Evolutionary conservation across 192 early-diverging fungal genomes (phyloP).

Genomic region (Funneliformis mosseae): DNA sequence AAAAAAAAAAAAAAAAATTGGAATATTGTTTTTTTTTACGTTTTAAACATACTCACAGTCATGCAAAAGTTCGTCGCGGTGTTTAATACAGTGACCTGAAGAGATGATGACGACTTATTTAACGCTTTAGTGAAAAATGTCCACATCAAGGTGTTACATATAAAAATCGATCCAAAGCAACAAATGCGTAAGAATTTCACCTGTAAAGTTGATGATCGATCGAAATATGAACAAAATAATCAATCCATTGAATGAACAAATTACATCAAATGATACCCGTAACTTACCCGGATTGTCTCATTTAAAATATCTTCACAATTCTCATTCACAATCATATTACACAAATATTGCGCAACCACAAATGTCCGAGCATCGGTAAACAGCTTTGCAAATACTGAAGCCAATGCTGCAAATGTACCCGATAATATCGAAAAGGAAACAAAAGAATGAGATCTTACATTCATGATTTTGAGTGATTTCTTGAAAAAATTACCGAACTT

Average conservation of each 20-base stretch:
- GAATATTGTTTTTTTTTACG: not conserved
- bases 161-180: constrained; percentile 63
- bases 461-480: not conserved
- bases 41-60: constrained; percentile 47
- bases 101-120: constrained; percentile 69
- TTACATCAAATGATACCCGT: not conserved
- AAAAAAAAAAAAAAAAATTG: not conserved
- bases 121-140: constrained; percentile 83
- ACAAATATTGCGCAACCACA: constrained; percentile 39
- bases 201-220: constrained; percentile 23
- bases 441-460: constrained; percentile 23
- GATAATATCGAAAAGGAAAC: constrained; percentile 57
- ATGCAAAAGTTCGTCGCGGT: constrained; percentile 76
- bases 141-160: constrained; percentile 88
- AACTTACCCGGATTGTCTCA: not conserved
- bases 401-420: constrained; percentile 73
- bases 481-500: too few species aligned
- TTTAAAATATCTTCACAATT: not conserved
- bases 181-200: constrained; percentile 46
- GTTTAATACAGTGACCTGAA: constrained; percentile 77
- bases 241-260: not conserved
- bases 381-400: constrained; percentile 83
- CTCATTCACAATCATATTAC: constrained; percentile 30
- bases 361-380: constrained; percentile 59
- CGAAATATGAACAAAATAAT: constrained; percentile 2